These are phyloP conservation scores for Tetrahymena borealis DNA, from an alignment of 73 alveolate species.

Conservation along the genomic window DNA sequence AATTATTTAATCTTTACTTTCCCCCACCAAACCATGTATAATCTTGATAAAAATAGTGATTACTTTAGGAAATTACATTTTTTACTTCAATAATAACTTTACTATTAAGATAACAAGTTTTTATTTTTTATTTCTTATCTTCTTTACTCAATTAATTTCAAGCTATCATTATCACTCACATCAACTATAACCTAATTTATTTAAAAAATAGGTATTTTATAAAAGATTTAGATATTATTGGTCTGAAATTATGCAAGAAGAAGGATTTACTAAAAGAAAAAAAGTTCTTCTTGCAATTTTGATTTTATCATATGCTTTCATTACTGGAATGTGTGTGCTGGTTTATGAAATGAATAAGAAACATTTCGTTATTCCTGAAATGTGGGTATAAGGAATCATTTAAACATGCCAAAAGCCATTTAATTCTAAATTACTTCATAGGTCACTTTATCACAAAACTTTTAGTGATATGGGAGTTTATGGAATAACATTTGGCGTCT, in stretches of 20 bases:
- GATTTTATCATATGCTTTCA: background rate
- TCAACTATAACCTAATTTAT: background rate
- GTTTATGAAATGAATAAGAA: background rate
- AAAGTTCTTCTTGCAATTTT: background rate
- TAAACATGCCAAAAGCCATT: background rate
- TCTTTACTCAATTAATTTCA: too few relatives aligned
- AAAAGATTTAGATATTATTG: background rate
- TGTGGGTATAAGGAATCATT: background rate
- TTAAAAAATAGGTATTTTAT: background rate
- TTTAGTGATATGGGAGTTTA: background rate
- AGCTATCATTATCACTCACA: too few relatives aligned
- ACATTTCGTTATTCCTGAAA: background rate
- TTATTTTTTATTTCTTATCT: too few relatives aligned
- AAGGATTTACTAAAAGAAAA: background rate
- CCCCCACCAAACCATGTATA: too few relatives aligned
- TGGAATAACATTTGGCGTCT: background rate
- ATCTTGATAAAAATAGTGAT: too few relatives aligned
- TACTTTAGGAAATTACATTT: too few relatives aligned
- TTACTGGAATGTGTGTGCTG: background rate
- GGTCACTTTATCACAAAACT: background rate
- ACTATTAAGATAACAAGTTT: too few relatives aligned
- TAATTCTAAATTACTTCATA: background rate
- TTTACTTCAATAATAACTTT: too few relatives aligned
- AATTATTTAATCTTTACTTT: too few relatives aligned
- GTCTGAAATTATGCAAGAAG: background rate